Evolutionary conservation across 352 stramenopile genomes (phyloP).

Genomic region (Phytophthora sansomeana): DNA sequence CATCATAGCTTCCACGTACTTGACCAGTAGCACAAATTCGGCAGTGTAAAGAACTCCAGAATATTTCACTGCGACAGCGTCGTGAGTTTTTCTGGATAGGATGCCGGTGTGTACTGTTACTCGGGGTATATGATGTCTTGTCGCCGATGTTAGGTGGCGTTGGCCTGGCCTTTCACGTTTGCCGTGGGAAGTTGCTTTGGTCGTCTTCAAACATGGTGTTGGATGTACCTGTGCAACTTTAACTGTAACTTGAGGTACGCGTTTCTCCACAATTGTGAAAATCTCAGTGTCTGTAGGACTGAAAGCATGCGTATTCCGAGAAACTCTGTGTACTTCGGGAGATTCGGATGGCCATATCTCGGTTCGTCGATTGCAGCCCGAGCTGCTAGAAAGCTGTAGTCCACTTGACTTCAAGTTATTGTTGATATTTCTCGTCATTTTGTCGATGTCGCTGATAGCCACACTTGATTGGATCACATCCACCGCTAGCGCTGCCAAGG

Average conservation of each 20-base stretch:
- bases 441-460: slow-evolving; percentile 3
- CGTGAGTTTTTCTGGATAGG: background rate
- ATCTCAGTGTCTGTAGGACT: too few relatives aligned
- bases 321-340: too few relatives aligned
- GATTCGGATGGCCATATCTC: too few relatives aligned
- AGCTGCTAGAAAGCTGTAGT: background rate
- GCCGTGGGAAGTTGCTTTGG: background rate
- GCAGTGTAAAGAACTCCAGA: slow-evolving; percentile 2
- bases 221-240: too few relatives aligned
- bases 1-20: slow-evolving; percentile 18
- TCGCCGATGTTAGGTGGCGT: background rate
- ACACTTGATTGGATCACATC: slow-evolving; percentile 2
- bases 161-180: background rate
- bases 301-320: too few relatives aligned
- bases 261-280: too few relatives aligned
- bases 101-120: too few relatives aligned
- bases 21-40: slow-evolving; percentile 12
- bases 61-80: background rate
- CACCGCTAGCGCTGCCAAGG: background rate
- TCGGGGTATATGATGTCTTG: too few relatives aligned
- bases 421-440: slow-evolving; percentile 3
- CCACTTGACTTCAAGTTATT: background rate
- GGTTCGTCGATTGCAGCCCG: background rate
- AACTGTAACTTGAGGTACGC: too few relatives aligned
- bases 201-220: too few relatives aligned